Evolutionary conservation across 2,329 filamentous ascomycete species (phyloP).

Genomic region (Bisporella sp.): DNA sequence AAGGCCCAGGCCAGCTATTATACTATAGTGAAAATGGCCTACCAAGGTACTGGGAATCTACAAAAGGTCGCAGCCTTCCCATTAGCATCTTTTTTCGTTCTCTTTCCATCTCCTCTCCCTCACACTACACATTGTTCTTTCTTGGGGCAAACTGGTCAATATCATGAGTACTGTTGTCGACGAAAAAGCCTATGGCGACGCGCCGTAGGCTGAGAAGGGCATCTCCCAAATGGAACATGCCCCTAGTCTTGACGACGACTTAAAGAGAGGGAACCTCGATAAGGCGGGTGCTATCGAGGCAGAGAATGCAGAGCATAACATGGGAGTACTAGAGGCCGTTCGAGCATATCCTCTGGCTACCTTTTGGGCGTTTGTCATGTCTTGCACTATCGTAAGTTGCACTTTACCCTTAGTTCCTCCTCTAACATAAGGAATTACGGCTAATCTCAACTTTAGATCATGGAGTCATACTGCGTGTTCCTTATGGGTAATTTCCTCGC

Average conservation of each 20-base stretch:
- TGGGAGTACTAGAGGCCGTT: slow-evolving; percentile 42
- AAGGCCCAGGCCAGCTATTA: too few relatives aligned
- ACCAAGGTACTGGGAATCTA: too few relatives aligned
- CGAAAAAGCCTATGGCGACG: not conserved
- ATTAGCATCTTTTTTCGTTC: too few relatives aligned
- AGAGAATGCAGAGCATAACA: slow-evolving; percentile 45
- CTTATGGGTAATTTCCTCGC: slow-evolving; percentile 53
- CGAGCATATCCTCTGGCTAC: slow-evolving; percentile 45
- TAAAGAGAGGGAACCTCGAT: slow-evolving; percentile 19
- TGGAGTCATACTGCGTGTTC: slow-evolving; percentile 59
- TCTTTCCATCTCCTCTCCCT: too few relatives aligned
- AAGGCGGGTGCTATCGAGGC: slow-evolving; percentile 34
- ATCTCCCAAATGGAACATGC: not conserved
- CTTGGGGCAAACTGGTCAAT: not conserved
- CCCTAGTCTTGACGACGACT: not conserved
- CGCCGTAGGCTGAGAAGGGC: not conserved
- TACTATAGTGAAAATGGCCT: too few relatives aligned
- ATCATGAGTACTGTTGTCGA: not conserved
- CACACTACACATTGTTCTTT: too few relatives aligned
- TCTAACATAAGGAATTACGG: not conserved
- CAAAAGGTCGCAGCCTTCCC: too few relatives aligned
- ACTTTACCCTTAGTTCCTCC: not conserved
- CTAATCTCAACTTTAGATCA: slow-evolving; percentile 38
- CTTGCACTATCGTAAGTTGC: slow-evolving; percentile 43
- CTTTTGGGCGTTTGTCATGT: slow-evolving; percentile 49